A percentile compares a stretch with the other conserved stretches of the same genome.
Conservation (phyloP, 768 basidiomycete genomes). For the Lactarius sp. region DNA sequence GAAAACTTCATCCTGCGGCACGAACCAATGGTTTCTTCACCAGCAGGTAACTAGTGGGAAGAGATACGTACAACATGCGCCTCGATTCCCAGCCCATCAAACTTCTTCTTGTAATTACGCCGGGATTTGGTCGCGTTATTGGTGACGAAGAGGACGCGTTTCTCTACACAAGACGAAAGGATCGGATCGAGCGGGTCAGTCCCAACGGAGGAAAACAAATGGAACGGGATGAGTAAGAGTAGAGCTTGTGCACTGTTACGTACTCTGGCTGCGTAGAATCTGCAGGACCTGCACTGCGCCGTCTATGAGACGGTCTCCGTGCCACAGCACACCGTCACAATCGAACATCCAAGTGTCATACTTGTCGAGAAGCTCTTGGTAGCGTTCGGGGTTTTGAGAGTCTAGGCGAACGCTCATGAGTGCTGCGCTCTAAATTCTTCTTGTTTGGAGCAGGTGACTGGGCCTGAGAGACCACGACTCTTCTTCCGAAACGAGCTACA, state of each 20-base stretch:
- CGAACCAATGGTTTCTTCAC: background rate
- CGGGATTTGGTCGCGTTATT: conserved; percentile 97
- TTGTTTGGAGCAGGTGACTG: conserved; percentile 9
- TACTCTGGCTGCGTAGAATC: conserved; percentile 67
- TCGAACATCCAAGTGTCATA: conserved; percentile 97
- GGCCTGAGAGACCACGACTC: background rate
- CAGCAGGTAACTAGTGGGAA: background rate
- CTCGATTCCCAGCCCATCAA: conserved; percentile 84
- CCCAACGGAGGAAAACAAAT: conserved; percentile 13
- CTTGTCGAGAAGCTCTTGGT: conserved; percentile 41
- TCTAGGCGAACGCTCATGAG: conserved; percentile 22
- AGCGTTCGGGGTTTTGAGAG: conserved; percentile 28
- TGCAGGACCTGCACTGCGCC: conserved; percentile 73
- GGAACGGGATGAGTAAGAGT: conserved; percentile 4
- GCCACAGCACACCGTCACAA: conserved; percentile 95
- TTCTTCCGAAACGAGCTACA: conserved; percentile 10
- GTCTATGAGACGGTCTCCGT: conserved; percentile 72
- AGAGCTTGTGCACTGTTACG: conserved; percentile 30
- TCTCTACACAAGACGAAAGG: conserved; percentile 19
- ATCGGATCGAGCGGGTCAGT: conserved; percentile 13
- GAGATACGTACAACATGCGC: conserved; percentile 68
- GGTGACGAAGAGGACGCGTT: conserved; percentile 88
- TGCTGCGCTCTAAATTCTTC: conserved; percentile 1
- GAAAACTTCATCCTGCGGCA: conserved; percentile 86
- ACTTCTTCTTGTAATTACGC: conserved; percentile 81